Base-by-base conservation (phyloP, 805 yeast species). In the Ogataea allantospora region DNA sequence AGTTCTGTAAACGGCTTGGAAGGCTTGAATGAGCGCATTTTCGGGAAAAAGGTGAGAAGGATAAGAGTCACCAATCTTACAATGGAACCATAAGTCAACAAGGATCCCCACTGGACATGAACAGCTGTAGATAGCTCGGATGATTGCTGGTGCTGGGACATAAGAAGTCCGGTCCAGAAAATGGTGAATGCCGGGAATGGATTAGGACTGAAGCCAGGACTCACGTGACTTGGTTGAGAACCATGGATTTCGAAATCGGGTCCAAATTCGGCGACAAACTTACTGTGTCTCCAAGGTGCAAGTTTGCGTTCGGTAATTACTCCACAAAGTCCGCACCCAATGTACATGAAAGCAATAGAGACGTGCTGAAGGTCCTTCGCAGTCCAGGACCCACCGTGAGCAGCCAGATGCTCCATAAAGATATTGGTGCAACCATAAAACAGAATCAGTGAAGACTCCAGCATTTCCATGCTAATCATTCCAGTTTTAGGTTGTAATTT, bases 261-360 rank as follows among this genome's bases (percentile, higher is more conserved):
- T 19, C 51, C 50, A 13, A 51, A 36, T n/a, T 46, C 46, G 20
- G 48, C 39, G 25, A 42, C 40, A 38, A 59, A 60, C 33, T 46
- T 51, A 22, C 50, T 50, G 17, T 44, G 51, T 57, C 85, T 73
- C 88, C 89, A 83, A 15, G 62, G 60, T 9, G 72, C 66, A 43
- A 83, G 67, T 47, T 76, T 73, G n/a, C 72, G 54, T 63, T 93
- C 99, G 7, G 86, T 69, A 24, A 89, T 68, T 16, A 91, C 71
- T 6, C 99, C 99, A 65, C 96, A 84, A 29, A 88, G 68, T 3
- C 99, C 99, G 30, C 88, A 79, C 6, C 99, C 98, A 50, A 93
- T 73, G 60, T 72, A 91, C 79, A 88, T 80, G 56, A 88, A 88
- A 1, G 96, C 96, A 56, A 88, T 88, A 11, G 95, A 85, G 6